phyloP scores from a whole-genome alignment of 2,329 filamentous ascomycete species.

The Aspergillus novofumigatus region DNA sequence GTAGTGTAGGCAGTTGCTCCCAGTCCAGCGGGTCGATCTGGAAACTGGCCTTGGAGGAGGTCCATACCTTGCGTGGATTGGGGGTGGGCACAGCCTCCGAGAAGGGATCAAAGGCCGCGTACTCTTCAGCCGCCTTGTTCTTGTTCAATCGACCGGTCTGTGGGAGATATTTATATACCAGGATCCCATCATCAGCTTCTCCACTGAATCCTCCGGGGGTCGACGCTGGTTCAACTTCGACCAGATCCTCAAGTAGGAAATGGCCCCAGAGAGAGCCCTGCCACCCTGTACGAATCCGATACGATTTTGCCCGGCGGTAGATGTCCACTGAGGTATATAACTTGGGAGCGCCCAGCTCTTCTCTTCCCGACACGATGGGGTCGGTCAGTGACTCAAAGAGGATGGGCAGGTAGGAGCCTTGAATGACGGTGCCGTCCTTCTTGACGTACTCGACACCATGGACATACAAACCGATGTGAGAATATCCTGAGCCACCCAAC shows the following conservation, averaged over 20 bases:
- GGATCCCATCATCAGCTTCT: too few relatives aligned
- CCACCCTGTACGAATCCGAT: slow-evolving; percentile 40
- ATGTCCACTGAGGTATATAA: slow-evolving; percentile 49
- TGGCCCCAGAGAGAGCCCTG: slow-evolving; percentile 37
- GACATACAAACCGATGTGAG: slow-evolving; percentile 55
- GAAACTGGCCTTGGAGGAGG: slow-evolving; percentile 37
- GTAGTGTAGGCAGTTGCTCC: slow-evolving; percentile 56
- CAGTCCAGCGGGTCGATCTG: slow-evolving; percentile 48
- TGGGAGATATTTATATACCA: slow-evolving; percentile 46
- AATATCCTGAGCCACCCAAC: slow-evolving; percentile 58
- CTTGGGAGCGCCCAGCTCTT: slow-evolving; percentile 60
- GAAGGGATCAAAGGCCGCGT: slow-evolving; percentile 41
- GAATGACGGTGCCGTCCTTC: slow-evolving; percentile 43
- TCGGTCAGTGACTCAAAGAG: slow-evolving; percentile 57
- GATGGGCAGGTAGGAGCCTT: slow-evolving; percentile 53
- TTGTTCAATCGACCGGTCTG: slow-evolving; percentile 44
- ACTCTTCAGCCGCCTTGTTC: slow-evolving; percentile 51
- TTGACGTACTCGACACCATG: slow-evolving; percentile 57
- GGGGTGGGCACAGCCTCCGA: slow-evolving; percentile 22
- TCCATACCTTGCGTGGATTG: slow-evolving; percentile 12
- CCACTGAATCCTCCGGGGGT: background rate
- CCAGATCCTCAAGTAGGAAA: slow-evolving; percentile 34
- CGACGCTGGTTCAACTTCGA: slow-evolving; percentile 18
- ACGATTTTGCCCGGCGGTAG: slow-evolving; percentile 31
- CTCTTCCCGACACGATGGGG: slow-evolving; percentile 55